These are phyloP conservation scores for Gossypium ekmanianum DNA, from an alignment of 345 rosid species.

Conservation along the genomic window DNA sequence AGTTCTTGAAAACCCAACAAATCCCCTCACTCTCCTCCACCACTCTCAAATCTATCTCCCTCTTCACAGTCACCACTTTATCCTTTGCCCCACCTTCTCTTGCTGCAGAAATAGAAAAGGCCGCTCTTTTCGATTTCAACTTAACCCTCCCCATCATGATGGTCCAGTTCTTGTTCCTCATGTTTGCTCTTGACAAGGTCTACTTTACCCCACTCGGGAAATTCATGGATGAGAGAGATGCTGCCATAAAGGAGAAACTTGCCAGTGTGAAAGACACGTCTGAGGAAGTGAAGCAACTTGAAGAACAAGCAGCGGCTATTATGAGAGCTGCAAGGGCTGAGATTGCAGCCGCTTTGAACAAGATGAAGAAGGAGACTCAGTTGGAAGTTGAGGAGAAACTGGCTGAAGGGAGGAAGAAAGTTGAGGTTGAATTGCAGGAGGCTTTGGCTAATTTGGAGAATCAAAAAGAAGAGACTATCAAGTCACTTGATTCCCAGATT, in stretches of 20 bases:
- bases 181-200: slow-evolving; percentile 81
- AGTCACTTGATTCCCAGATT: slow-evolving; percentile 78
- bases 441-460: slow-evolving; percentile 70
- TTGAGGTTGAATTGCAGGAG: slow-evolving; percentile 76
- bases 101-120: slow-evolving; percentile 81
- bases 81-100: slow-evolving; percentile 66
- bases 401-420: slow-evolving; percentile 65
- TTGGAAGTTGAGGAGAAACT: slow-evolving; percentile 63
- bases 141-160: slow-evolving; percentile 83
- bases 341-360: slow-evolving; percentile 74
- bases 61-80: slow-evolving; percentile 44
- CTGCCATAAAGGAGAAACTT: slow-evolving; percentile 72
- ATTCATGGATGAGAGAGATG: slow-evolving; percentile 82
- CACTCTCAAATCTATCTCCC: slow-evolving; percentile 56
- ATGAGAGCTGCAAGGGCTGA: slow-evolving; percentile 93
- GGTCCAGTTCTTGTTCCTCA: slow-evolving; percentile 72
- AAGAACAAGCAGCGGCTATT: slow-evolving; percentile 70
- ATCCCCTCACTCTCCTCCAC: slow-evolving; percentile 35
- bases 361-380: slow-evolving; percentile 92
- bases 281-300: slow-evolving; percentile 74
- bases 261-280: slow-evolving; percentile 76
- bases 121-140: slow-evolving; percentile 91
- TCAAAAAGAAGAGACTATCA: slow-evolving; percentile 78
- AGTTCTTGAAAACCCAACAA: slow-evolving; percentile 31
- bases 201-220: slow-evolving; percentile 83